These are phyloP conservation scores for Acidomyces sp. DNA, from an alignment of 495 filamentous ascomycete genomes.

Conservation along the genomic window DNA sequence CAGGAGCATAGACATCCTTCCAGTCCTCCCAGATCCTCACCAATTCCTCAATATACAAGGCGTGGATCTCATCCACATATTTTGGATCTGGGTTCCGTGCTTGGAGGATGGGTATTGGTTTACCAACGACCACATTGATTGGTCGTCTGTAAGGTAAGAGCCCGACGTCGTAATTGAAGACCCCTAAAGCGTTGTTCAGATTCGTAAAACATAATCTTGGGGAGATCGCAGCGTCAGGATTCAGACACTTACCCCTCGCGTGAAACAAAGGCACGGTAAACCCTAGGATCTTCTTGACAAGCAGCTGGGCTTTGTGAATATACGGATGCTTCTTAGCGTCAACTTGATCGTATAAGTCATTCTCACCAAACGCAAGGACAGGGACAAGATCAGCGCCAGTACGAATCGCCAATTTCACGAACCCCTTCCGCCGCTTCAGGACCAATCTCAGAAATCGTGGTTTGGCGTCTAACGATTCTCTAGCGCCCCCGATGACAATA, in stretches of 20 bases:
- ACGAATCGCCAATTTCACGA: constrained; percentile 82
- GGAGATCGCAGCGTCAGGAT: too few species aligned
- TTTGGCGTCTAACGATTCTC: constrained; percentile 76
- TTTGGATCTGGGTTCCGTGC: constrained; percentile 47
- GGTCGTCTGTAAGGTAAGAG: constrained; percentile 84
- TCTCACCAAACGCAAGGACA: constrained; percentile 85
- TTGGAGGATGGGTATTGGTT: constrained; percentile 58
- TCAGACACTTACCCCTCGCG: constrained; percentile 20
- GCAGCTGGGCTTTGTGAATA: constrained; percentile 64
- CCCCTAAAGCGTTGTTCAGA: too few species aligned
- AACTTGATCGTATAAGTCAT: constrained; percentile 87
- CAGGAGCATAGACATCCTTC: constrained; percentile 71
- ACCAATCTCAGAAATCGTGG: constrained; percentile 64
- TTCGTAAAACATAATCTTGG: too few species aligned
- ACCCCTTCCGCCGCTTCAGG: constrained; percentile 72
- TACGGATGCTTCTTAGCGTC: constrained; percentile 53
- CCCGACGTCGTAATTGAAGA: constrained; percentile 96
- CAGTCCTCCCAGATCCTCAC: constrained; percentile 71
- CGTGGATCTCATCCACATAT: constrained; percentile 72
- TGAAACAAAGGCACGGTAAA: constrained; percentile 89
- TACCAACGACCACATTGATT: constrained; percentile 77
- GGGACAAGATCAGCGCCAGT: constrained; percentile 86
- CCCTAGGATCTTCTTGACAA: constrained; percentile 70
- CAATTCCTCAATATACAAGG: constrained; percentile 64
- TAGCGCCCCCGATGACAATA: constrained; percentile 85